These are phyloP conservation scores for Coprinopsis sp. DNA, from an alignment of 768 basidiomycete species.

Conservation along the genomic window DNA sequence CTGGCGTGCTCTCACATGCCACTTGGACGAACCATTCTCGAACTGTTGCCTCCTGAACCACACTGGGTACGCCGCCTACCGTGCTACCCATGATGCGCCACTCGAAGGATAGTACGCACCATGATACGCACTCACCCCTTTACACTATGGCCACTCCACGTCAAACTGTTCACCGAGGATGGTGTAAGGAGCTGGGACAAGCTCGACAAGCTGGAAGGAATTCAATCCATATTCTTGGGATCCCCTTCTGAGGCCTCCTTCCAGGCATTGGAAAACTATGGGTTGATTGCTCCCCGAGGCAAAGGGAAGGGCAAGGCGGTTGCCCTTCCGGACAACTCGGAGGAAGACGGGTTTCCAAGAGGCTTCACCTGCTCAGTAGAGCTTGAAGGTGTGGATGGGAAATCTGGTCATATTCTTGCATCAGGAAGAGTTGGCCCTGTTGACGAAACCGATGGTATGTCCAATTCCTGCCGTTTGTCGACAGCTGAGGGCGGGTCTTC, in stretches of 20 bases:
- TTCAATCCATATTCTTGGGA: neutral
- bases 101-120: conserved; percentile 49
- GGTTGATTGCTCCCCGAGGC: neutral
- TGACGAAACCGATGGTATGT: conserved; percentile 51
- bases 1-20: too few species aligned
- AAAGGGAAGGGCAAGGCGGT: conserved; percentile 1
- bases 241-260: conserved; percentile 13
- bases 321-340: neutral
- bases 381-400: conserved; percentile 68
- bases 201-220: conserved; percentile 6
- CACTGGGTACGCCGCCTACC: too few species aligned
- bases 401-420: conserved; percentile 42
- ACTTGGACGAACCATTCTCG: too few species aligned
- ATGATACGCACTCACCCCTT: conserved; percentile 69
- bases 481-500: neutral
- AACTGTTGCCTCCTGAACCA: too few species aligned
- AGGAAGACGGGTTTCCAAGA: conserved; percentile 31
- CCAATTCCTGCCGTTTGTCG: neutral
- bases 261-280: neutral
- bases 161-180: conserved; percentile 68
- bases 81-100: neutral
- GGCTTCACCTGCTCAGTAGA: conserved; percentile 51
- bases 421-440: conserved; percentile 55
- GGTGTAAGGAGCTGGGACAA: conserved; percentile 52
- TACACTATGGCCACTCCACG: conserved; percentile 65